Conservation (phyloP, 1,284 basidiomycete species). For the Rhodotorula sp. region DNA sequence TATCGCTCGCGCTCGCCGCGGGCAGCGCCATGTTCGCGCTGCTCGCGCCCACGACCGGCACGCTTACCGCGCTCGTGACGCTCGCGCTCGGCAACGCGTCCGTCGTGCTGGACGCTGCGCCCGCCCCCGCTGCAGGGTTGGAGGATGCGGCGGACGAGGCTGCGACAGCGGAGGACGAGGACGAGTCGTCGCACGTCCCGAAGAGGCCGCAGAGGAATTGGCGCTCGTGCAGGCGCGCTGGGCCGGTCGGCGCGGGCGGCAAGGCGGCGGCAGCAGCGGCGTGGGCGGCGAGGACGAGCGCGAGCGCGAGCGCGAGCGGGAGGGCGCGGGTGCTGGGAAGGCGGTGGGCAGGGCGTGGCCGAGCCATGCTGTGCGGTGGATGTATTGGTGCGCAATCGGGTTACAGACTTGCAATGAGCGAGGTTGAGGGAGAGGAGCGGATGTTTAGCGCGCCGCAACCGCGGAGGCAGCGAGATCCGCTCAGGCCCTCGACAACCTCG, state of each 20-base stretch:
- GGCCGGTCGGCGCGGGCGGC: background rate
- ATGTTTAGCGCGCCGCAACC: too few relatives aligned
- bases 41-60: background rate
- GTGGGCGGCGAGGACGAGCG: background rate
- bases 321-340: background rate
- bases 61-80: background rate
- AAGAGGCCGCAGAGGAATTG: constrained; percentile 6
- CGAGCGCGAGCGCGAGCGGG: background rate
- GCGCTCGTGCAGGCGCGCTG: background rate
- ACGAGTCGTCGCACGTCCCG: constrained; percentile 1
- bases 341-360: background rate
- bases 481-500: too few relatives aligned
- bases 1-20: background rate
- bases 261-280: background rate
- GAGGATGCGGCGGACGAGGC: background rate
- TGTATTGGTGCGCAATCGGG: background rate
- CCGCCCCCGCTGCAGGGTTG: too few relatives aligned
- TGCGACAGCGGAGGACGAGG: background rate
- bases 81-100: background rate
- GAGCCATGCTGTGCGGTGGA: background rate
- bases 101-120: background rate
- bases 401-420: background rate
- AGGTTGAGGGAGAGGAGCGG: background rate
- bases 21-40: background rate
- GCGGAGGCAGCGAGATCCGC: too few relatives aligned